Conservation (phyloP, 2,329 filamentous ascomycete genomes). For the Microascus cirrosus region DNA sequence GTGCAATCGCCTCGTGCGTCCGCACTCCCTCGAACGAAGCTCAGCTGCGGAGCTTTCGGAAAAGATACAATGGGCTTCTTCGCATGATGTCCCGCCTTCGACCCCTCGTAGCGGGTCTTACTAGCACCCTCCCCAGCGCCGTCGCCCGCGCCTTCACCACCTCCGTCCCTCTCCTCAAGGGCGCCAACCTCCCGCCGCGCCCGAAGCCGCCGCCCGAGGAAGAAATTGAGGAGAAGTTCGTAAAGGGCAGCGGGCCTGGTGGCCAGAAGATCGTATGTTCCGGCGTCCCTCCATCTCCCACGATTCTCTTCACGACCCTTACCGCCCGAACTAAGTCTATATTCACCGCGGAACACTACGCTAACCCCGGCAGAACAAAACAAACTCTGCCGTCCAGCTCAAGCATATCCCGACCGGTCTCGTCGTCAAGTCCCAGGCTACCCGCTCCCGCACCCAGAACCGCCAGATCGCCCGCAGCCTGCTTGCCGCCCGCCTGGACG, state of each 20-base stretch:
- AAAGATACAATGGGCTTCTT: background rate
- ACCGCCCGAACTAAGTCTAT: background rate
- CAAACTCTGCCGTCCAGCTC: slow-evolving; percentile 85
- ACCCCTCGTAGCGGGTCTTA: background rate
- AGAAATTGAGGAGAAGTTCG: slow-evolving; percentile 74
- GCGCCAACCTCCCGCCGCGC: slow-evolving; percentile 54
- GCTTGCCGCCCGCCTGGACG: slow-evolving; percentile 65
- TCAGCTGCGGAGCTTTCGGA: too few species aligned
- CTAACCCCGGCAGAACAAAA: slow-evolving; percentile 63
- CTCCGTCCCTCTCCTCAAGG: slow-evolving; percentile 26
- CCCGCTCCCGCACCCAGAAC: slow-evolving; percentile 77
- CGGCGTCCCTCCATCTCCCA: background rate
- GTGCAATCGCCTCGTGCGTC: too few species aligned
- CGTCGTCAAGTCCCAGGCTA: slow-evolving; percentile 89
- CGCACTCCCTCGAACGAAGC: too few species aligned
- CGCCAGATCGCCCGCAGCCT: slow-evolving; percentile 71
- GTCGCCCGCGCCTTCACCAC: slow-evolving; percentile 17
- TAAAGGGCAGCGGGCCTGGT: slow-evolving; percentile 86
- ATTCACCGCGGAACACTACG: background rate
- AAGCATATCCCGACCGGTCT: slow-evolving; percentile 84
- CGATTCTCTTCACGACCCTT: background rate
- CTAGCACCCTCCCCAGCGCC: background rate
- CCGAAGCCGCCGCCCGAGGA: slow-evolving; percentile 60
- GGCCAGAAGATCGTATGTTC: slow-evolving; percentile 77
- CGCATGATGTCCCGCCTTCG: background rate